Base-by-base conservation (phyloP, 352 stramenopile species). In the Thalassiosira exigua region DNA sequence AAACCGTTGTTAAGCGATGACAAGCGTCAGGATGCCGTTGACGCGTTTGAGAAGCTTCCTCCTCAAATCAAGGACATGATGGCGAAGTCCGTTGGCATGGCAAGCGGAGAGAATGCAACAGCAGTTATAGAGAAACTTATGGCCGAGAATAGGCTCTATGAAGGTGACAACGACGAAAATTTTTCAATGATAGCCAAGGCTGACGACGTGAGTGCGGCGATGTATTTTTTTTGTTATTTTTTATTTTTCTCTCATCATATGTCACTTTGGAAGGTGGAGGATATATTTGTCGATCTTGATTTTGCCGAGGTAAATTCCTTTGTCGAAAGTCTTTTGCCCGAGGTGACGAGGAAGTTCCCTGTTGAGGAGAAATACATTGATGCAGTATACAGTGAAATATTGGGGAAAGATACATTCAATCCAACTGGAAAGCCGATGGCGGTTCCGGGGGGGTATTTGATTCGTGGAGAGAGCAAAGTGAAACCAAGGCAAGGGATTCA, bases 401-500 rank as follows among this genome's bases (percentile, higher is more conserved):
- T 85, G 50, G 72, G 65, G 24, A 75, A 75, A 22, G 79, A 86
- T 30, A 75, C 69, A 7, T 92, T 87, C 36, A 83, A 84, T 74
- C 81, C 82, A 26, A 75, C 24, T 24, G 79, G 76, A 3, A 89
- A 90, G 57, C 83, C 81, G 14, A 75, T 89, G 60, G 27, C 57
- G 29, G 69, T 92, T 39, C 51, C 78, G 24, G 86, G 86, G 24
- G 86, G 86, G 48, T 92, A 83, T 50, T 81, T 90, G 44, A 84
- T 92, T 50, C 72, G 81, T 14, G 86, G 86, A 12, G 56, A 70
- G 17, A 79, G 52, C 22, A 91, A 82, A 58, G 51, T 82, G 12
- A 84, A 50, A 42, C 30, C 42, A 36, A 72, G 61, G 51, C 21
- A 58, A 26, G 58, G 76, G 17, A 71, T 50, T 44, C 48, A 65